These are phyloP conservation scores for Talaromyces sp. DNA, from an alignment of 2,329 filamentous ascomycete genomes.

Conservation along the genomic window DNA sequence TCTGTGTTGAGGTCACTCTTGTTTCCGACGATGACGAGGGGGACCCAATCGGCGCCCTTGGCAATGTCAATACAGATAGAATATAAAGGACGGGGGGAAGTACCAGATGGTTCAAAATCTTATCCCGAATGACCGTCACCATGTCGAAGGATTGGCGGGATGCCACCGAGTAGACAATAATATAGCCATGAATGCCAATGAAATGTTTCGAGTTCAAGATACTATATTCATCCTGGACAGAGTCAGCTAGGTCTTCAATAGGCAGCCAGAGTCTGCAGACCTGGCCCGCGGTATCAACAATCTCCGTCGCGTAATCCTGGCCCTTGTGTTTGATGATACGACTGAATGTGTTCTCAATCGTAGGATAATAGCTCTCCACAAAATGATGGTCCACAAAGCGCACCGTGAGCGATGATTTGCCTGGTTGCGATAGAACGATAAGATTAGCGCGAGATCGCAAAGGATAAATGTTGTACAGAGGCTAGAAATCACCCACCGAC, in stretches of 20 bases:
- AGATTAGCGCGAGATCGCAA: slow-evolving; percentile 2
- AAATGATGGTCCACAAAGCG: slow-evolving; percentile 98
- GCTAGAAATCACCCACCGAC: slow-evolving; percentile 61
- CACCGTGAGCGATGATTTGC: slow-evolving; percentile 95
- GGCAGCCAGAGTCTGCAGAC: slow-evolving; percentile 47
- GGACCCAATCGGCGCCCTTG: slow-evolving; percentile 86
- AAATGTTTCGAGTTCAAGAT: slow-evolving; percentile 98
- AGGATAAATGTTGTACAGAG: slow-evolving; percentile 3
- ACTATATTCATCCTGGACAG: slow-evolving; percentile 83
- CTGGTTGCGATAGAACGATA: slow-evolving; percentile 33
- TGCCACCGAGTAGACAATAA: slow-evolving; percentile 97
- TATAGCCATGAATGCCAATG: slow-evolving; percentile 97
- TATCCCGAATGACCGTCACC: slow-evolving; percentile 92
- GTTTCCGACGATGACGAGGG: slow-evolving; percentile 92
- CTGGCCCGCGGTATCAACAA: slow-evolving; percentile 96
- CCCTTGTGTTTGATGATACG: slow-evolving; percentile 90
- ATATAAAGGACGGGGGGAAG: slow-evolving; percentile 4
- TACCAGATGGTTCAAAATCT: slow-evolving; percentile 94
- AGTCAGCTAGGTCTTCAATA: not conserved
- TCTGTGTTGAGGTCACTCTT: slow-evolving; percentile 92
- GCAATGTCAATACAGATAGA: slow-evolving; percentile 14
- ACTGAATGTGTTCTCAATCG: slow-evolving; percentile 98
- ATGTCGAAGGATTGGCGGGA: slow-evolving; percentile 95
- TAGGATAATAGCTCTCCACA: slow-evolving; percentile 98
- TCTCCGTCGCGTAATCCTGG: slow-evolving; percentile 92